Percentiles rank a stretch among this genome's conserved stretches.
These are phyloP conservation scores for Pichia ethanolica DNA, from an alignment of 805 yeast genomes.

Conservation along the genomic window DNA sequence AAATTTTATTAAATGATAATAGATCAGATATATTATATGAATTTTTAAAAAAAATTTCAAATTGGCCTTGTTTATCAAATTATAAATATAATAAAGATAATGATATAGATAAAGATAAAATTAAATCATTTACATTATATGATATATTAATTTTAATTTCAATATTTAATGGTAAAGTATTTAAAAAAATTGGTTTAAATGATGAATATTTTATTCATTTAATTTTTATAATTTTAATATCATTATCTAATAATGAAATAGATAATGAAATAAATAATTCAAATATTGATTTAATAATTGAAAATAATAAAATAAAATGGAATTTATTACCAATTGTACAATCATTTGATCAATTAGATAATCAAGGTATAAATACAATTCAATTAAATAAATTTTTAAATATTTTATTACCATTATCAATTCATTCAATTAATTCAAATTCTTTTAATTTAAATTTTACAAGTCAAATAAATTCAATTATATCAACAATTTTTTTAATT, in stretches of 20 bases:
- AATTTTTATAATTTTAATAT: not conserved
- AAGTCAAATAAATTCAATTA: not conserved
- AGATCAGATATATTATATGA: slow-evolving; percentile 4
- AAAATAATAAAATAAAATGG: slow-evolving; percentile 24
- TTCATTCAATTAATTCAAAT: not conserved
- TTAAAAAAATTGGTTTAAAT: not conserved
- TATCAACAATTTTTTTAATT: not conserved
- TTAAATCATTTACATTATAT: slow-evolving; percentile 1
- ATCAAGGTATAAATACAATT: not conserved
- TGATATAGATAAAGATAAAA: not conserved
- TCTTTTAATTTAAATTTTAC: slow-evolving; percentile 6
- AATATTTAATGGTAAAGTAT: slow-evolving; percentile 1
- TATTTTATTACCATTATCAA: slow-evolving; percentile 9
- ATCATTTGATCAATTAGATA: slow-evolving; percentile 30
- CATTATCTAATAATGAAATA: not conserved
- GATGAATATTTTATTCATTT: not conserved
- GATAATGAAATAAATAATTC: not conserved
- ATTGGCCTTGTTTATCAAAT: slow-evolving; percentile 9
- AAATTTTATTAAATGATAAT: slow-evolving; percentile 13
- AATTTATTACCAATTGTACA: slow-evolving; percentile 30
- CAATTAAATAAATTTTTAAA: not conserved
- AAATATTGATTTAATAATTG: slow-evolving; percentile 18
- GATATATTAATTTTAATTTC: slow-evolving; percentile 3
- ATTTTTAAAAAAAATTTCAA: slow-evolving; percentile 3
- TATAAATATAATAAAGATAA: no score